These are phyloP conservation scores for Pyrenochaeta sp. DNA, from an alignment of 2,329 filamentous ascomycete species.

Conservation along the genomic window DNA sequence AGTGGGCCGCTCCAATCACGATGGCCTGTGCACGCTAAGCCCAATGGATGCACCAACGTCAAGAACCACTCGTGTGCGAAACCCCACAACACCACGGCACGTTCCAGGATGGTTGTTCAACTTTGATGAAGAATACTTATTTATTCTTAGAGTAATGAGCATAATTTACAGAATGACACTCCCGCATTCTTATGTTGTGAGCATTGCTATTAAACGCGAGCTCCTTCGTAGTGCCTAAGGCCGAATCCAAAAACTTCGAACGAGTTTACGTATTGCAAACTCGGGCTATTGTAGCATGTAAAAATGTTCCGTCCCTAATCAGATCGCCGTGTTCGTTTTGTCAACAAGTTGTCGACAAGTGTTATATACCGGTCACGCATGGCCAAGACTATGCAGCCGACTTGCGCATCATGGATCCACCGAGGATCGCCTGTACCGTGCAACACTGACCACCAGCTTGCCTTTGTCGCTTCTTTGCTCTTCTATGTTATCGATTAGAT, in stretches of 20 bases:
- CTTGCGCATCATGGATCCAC: not conserved
- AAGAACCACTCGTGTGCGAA: too few species aligned
- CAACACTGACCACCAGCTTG: conserved; percentile 5
- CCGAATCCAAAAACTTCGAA: not conserved
- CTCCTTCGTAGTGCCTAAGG: not conserved
- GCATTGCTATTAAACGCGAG: too few species aligned
- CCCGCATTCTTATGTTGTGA: too few species aligned
- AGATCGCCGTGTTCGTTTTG: not conserved
- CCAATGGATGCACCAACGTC: not conserved
- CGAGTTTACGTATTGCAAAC: not conserved
- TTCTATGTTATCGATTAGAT: conserved; percentile 4
- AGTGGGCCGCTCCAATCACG: conserved; percentile 20
- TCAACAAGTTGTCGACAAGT: not conserved
- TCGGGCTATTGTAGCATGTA: not conserved
- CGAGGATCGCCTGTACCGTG: conserved; percentile 3
- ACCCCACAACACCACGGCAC: too few species aligned
- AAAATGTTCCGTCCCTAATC: not conserved
- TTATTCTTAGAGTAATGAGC: too few species aligned
- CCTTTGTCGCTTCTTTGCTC: conserved; percentile 1
- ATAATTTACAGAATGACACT: too few species aligned
- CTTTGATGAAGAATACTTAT: too few species aligned
- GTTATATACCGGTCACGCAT: not conserved
- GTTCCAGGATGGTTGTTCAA: too few species aligned
- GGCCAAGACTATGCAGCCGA: conserved; percentile 2
- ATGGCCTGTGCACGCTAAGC: conserved; percentile 26